Conservation (phyloP, 495 filamentous ascomycete genomes). For the Talaromyces ruber region DNA sequence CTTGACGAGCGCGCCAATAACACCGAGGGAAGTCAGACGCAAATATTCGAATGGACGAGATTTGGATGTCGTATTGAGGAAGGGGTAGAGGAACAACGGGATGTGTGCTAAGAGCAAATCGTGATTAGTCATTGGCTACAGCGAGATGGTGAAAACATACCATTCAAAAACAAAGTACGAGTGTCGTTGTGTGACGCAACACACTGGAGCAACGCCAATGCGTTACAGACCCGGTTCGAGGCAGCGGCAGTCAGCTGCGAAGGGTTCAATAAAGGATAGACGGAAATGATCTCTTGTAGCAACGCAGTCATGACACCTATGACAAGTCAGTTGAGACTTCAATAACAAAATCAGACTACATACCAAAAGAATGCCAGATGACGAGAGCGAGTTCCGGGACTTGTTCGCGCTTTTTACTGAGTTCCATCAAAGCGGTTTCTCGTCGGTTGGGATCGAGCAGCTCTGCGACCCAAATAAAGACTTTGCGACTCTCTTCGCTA, state of each 20-base stretch:
- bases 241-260: slow-evolving; percentile 94
- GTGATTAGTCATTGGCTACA: slow-evolving; percentile 9
- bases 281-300: slow-evolving; percentile 97
- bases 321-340: slow-evolving; percentile 5
- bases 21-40: slow-evolving; percentile 92
- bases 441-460: slow-evolving; percentile 78
- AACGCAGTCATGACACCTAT: slow-evolving; percentile 96
- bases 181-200: slow-evolving; percentile 98
- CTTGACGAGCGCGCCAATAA: slow-evolving; percentile 96
- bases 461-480: slow-evolving; percentile 88
- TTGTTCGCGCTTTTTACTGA: slow-evolving; percentile 98
- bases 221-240: slow-evolving; percentile 96
- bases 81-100: slow-evolving; percentile 95
- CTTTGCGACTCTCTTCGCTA: slow-evolving; percentile 86
- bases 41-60: slow-evolving; percentile 97
- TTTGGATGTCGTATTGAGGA: slow-evolving; percentile 98
- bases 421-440: slow-evolving; percentile 85
- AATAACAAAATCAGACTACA: slow-evolving; percentile 12
- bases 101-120: slow-evolving; percentile 70
- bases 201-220: slow-evolving; percentile 91
- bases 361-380: slow-evolving; percentile 98
- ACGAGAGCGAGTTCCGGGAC: slow-evolving; percentile 95
- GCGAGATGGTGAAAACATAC: slow-evolving; percentile 36
- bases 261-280: slow-evolving; percentile 93
- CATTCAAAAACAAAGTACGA: slow-evolving; percentile 81